Conservation (phyloP, 2,329 filamentous ascomycete species). For the Colletotrichum tropicicola region DNA sequence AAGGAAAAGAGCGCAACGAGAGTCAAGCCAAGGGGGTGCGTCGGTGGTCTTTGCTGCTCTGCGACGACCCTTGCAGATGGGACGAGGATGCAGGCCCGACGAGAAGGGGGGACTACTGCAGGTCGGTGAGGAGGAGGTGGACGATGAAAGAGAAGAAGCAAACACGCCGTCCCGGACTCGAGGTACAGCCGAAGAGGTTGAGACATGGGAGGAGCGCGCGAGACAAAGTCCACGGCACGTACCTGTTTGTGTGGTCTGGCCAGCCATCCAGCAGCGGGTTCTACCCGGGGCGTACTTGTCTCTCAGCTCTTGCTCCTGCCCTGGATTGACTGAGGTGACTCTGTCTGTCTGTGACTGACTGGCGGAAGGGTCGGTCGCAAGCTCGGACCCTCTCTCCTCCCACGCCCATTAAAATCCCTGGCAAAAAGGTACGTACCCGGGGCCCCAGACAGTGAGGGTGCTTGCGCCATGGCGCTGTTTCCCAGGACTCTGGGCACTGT, state of each 20-base stretch:
- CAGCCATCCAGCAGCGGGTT: neutral
- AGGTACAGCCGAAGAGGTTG: neutral
- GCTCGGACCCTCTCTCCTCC: constrained; percentile 12
- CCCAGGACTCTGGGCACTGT: constrained; percentile 7
- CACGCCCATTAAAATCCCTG: constrained; percentile 25
- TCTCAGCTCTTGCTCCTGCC: too few relatives aligned
- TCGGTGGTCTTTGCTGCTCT: neutral
- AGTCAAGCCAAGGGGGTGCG: constrained; percentile 1
- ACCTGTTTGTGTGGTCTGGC: neutral
- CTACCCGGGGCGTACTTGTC: neutral
- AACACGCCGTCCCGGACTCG: constrained; percentile 13
- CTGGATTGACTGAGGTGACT: neutral
- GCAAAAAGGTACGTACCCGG: neutral
- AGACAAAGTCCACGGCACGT: constrained; percentile 9
- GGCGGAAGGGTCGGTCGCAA: constrained; percentile 25
- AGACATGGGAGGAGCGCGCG: neutral
- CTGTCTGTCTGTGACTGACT: too few relatives aligned
- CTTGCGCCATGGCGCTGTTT: neutral
- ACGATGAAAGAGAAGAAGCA: constrained; percentile 17
- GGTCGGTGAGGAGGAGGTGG: constrained; percentile 9
- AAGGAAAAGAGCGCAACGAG: too few relatives aligned
- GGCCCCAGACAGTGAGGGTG: constrained; percentile 16
- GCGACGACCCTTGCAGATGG: constrained; percentile 24
- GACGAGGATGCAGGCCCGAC: constrained; percentile 8
- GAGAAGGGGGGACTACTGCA: constrained; percentile 13